Percentiles rank a stretch among this genome's conserved stretches.
Conservation (phyloP, 495 filamentous ascomycete genomes). For the Cudoniella acicularis region DNA sequence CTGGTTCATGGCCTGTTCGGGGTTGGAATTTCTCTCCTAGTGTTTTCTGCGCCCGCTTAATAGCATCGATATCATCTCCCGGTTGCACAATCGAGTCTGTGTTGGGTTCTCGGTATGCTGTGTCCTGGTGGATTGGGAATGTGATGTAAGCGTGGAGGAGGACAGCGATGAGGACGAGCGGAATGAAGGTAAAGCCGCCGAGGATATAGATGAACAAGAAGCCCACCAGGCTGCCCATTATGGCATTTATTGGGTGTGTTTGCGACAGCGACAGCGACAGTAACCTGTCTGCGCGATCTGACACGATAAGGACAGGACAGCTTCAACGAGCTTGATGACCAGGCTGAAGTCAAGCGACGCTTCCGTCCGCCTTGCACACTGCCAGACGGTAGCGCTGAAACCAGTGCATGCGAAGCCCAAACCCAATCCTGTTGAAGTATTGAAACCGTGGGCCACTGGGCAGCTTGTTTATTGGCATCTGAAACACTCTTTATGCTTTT, state of each 20-base stretch:
- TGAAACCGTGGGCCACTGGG: not conserved
- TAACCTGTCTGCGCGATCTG: too few relatives aligned
- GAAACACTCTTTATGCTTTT: not conserved
- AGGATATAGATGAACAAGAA: conserved; percentile 77
- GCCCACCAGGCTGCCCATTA: conserved; percentile 64
- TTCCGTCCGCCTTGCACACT: not conserved
- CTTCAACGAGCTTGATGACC: not conserved
- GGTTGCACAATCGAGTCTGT: conserved; percentile 40
- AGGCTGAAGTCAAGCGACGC: not conserved
- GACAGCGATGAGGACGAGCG: conserved; percentile 61
- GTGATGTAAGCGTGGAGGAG: conserved; percentile 67
- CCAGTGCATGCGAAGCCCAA: not conserved
- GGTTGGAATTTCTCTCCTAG: conserved; percentile 50
- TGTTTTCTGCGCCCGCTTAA: conserved; percentile 38
- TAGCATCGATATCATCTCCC: conserved; percentile 43
- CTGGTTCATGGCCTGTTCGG: conserved; percentile 55
- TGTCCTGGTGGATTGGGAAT: conserved; percentile 49
- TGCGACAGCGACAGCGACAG: too few relatives aligned
- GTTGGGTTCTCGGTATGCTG: conserved; percentile 6
- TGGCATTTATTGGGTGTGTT: conserved; percentile 11
- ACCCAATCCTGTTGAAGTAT: not conserved
- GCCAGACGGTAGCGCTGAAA: not conserved
- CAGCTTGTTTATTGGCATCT: too few relatives aligned
- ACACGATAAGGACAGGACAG: not conserved
- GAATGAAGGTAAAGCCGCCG: conserved; percentile 88